phyloP scores from a whole-genome alignment of 2,329 filamentous ascomycete genomes.

The Fusarium odoratissimum region DNA sequence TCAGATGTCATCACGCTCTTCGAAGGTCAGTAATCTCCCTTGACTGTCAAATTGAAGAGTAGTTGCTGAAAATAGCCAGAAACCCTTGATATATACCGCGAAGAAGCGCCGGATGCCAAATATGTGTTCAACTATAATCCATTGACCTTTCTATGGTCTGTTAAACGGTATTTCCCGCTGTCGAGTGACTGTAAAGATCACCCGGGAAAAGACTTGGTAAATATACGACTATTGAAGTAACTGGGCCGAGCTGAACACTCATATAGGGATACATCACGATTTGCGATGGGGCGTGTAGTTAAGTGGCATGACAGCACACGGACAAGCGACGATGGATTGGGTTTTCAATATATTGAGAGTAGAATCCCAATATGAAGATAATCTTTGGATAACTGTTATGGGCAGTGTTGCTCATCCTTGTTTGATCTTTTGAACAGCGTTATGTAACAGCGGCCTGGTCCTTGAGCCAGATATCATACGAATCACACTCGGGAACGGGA shows the following conservation, averaged over 20 bases:
- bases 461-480: background rate
- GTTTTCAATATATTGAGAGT: rapidly evolving
- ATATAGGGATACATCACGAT: slow-evolving; percentile 1
- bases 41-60: rapidly evolving
- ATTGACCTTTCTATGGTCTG: slow-evolving; percentile 6
- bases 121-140: slow-evolving; percentile 21
- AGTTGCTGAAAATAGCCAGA: rapidly evolving
- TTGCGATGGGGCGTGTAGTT: background rate
- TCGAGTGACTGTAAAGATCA: background rate
- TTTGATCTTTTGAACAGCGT: background rate
- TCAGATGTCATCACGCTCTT: slow-evolving; percentile 2
- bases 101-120: background rate
- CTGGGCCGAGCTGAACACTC: rapidly evolving
- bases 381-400: background rate
- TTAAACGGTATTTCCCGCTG: background rate
- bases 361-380: background rate
- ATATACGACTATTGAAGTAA: rapidly evolving
- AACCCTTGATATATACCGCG: slow-evolving; percentile 7
- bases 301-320: background rate
- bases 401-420: background rate
- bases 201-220: slow-evolving; percentile 1
- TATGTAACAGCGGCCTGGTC: background rate
- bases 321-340: background rate
- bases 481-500: no score
- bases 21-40: background rate